Conservation (phyloP, 495 filamentous ascomycete species). For the Aspergillus panamensis region DNA sequence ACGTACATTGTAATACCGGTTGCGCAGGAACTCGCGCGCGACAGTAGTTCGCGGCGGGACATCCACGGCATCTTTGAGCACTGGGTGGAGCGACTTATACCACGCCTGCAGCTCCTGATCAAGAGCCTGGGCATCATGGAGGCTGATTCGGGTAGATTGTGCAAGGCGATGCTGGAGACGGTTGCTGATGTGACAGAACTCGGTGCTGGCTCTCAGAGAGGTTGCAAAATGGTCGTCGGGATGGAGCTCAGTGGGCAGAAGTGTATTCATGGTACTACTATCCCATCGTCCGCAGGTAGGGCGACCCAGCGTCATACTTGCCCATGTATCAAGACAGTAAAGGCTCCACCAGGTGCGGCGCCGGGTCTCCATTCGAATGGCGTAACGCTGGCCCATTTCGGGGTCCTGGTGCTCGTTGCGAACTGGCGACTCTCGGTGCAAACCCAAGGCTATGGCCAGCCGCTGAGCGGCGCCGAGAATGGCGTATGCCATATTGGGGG, state of each 20-base stretch:
- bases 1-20: constrained; percentile 11
- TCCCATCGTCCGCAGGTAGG: constrained; percentile 31
- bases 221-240: constrained; percentile 9
- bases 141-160: constrained; percentile 5
- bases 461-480: constrained; percentile 54
- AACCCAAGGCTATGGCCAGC: constrained; percentile 61
- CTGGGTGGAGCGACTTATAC: neutral
- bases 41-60: constrained; percentile 5
- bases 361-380: constrained; percentile 44
- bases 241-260: neutral
- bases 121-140: neutral
- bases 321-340: constrained; percentile 69
- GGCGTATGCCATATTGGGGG: constrained; percentile 59
- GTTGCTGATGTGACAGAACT: constrained; percentile 11
- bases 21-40: constrained; percentile 12
- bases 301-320: constrained; percentile 59
- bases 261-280: constrained; percentile 9
- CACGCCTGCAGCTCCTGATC: constrained; percentile 3
- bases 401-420: neutral
- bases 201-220: constrained; percentile 7
- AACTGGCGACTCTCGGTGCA: constrained; percentile 56
- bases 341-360: constrained; percentile 67
- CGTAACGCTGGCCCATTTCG: constrained; percentile 1
- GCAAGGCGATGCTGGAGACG: constrained; percentile 11
- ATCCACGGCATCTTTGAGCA: neutral